Evolutionary conservation across 257 asterid species (phyloP), one percentile per base, ranked within the genome.

Genomic region (Eustoma russellianum): DNA sequence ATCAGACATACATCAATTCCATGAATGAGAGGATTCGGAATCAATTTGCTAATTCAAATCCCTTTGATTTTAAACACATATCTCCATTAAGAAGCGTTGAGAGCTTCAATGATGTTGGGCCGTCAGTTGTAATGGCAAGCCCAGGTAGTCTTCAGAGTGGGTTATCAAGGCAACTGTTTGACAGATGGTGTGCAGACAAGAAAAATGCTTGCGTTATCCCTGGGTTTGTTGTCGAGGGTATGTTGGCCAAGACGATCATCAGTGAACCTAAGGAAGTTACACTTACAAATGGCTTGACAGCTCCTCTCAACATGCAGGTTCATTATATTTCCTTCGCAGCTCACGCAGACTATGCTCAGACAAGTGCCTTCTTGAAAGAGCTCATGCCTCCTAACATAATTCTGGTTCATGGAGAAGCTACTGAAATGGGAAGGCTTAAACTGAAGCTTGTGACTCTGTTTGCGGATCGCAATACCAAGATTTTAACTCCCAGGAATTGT

Each of bases 111-210:
- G 97, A 88, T 54, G 85, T 83, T 17, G 96, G 96, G 12, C 95
- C 99, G 7, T 82, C 88, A 1, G 95, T 88, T 14, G 95, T 92
- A 73, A 88, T 92, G 97, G 99, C 97, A 17, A 88, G 79, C 52
- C 99, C 97, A 2, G 82, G 99, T 64, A 77, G 94, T 48, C 95
- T 85, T 53, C 99, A 92, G 50, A 92, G 99, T 66, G 97, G 99
- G 51, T 54, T 92, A 54, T 92, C 97, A 0, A 78, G 99, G 67
- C 99, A 92, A 79, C 81, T 92, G 41, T 88, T 88, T 46, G 99
- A 92, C 59, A 88, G 69, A 63, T 92, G 99, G 97, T 92, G 99
- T 64, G 61, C 86, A 46, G 95, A 92, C 69, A 76, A 78, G 82
- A 88, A 68, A 75, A 88, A 85, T 61, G 86, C 94, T 3, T 92